These are phyloP conservation scores for Xerocomellus chrysenteron DNA, from an alignment of 768 basidiomycete species.

Conservation along the genomic window DNA sequence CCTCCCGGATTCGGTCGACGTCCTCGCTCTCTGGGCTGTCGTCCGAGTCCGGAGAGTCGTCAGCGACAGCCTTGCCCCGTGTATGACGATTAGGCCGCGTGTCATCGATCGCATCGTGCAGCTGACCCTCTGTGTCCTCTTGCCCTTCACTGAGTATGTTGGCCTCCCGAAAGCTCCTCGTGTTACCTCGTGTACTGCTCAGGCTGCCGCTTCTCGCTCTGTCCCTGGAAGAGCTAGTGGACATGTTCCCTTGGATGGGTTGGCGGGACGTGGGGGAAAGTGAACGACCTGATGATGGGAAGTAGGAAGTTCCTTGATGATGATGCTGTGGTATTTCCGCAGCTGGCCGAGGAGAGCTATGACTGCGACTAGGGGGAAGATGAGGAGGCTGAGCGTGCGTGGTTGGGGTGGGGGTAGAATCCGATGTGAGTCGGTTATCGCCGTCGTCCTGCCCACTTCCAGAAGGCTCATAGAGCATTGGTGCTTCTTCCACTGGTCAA, in stretches of 20 bases:
- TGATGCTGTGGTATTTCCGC: slow-evolving; percentile 59
- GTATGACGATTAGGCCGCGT: slow-evolving; percentile 15
- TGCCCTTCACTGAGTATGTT: slow-evolving; percentile 51
- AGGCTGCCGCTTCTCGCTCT: slow-evolving; percentile 61
- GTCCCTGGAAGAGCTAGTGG: slow-evolving; percentile 48
- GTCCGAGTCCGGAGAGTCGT: slow-evolving; percentile 41
- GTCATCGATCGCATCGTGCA: slow-evolving; percentile 37
- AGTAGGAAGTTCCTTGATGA: slow-evolving; percentile 69
- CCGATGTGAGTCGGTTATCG: slow-evolving; percentile 34
- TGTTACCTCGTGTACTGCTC: slow-evolving; percentile 53
- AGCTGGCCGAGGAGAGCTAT: slow-evolving; percentile 58
- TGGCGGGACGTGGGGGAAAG: slow-evolving; percentile 48
- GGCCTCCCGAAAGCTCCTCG: slow-evolving; percentile 45
- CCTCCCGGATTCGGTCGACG: slow-evolving; percentile 31
- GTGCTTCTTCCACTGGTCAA: background rate
- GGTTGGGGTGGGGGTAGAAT: slow-evolving; percentile 43
- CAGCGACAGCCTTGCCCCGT: slow-evolving; percentile 44
- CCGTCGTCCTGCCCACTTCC: slow-evolving; percentile 30
- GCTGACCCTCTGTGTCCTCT: slow-evolving; percentile 42
- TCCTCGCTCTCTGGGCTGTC: slow-evolving; percentile 39
- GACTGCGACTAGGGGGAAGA: slow-evolving; percentile 46
- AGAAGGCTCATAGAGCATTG: slow-evolving; percentile 23
- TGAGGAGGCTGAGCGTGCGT: slow-evolving; percentile 28
- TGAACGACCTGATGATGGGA: slow-evolving; percentile 40
- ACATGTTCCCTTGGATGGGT: slow-evolving; percentile 48